Conservation (phyloP, 768 basidiomycete species). For the Hysterangium stoloniferum region DNA sequence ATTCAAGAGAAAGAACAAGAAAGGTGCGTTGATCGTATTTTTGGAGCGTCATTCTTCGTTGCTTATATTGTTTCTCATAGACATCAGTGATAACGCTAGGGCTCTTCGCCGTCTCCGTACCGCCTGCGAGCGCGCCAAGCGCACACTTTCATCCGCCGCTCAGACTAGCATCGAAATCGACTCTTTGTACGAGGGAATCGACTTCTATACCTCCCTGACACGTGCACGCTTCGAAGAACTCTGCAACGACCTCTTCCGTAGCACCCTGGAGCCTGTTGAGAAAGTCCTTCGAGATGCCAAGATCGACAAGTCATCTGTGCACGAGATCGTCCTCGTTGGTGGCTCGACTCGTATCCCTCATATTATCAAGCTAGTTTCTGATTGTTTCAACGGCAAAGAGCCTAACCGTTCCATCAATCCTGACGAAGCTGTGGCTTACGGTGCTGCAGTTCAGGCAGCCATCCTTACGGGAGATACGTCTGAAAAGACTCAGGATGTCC, state of each 20-base stretch:
- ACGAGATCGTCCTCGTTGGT: constrained; percentile 36
- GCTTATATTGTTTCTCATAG: constrained; percentile 18
- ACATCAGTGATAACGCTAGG: constrained; percentile 52
- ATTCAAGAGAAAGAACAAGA: constrained; percentile 63
- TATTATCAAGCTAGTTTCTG: constrained; percentile 42
- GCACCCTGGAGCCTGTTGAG: constrained; percentile 48
- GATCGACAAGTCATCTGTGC: constrained; percentile 42
- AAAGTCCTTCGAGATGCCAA: constrained; percentile 45
- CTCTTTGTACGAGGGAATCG: constrained; percentile 36
- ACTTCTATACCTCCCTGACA: constrained; percentile 43
- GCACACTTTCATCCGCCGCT: constrained; percentile 49
- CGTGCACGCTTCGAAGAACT: constrained; percentile 48
- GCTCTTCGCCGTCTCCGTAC: constrained; percentile 66
- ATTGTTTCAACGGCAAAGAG: constrained; percentile 44
- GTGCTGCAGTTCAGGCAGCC: constrained; percentile 44
- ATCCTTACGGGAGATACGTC: constrained; percentile 41
- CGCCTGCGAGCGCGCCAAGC: constrained; percentile 68
- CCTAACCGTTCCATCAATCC: constrained; percentile 46
- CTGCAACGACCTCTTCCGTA: constrained; percentile 46
- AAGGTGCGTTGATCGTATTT: constrained; percentile 2
- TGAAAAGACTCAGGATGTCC: constrained; percentile 39
- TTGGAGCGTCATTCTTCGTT: background rate
- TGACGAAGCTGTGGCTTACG: constrained; percentile 47
- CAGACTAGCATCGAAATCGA: constrained; percentile 49
- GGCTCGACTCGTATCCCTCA: constrained; percentile 47